Evolutionary conservation across 305 asterid genomes (phyloP), one percentile per base, ranked within the genome.

Genomic region (Fraxinus platypoda): DNA sequence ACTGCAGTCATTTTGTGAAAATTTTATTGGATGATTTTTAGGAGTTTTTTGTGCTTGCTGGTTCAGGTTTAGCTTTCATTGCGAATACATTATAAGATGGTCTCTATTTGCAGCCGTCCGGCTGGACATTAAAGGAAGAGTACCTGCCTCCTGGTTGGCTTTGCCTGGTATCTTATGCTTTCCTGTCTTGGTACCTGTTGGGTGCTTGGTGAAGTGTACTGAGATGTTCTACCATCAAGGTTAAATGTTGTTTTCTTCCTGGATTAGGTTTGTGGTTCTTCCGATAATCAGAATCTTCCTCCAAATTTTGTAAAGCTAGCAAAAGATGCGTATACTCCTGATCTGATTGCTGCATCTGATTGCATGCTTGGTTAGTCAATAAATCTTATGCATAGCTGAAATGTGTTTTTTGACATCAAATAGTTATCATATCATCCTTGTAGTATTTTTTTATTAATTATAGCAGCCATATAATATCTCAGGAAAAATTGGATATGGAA

Each of bases 401-500:
- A 3, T 83, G 74, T 78, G 78, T 72, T 59, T 8, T 3, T 33
- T 78, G 11, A 75, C 73, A 78, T 78, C 75, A 81, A 78, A 72
- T 77, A 21, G 57, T 35, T 73, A 75, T 76, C 26, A 75, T 59
- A 21, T 77, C n/a, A 75, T 8, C 64, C 74, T 23, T 11, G 25
- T 68, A 0, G 37, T 46, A 28, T 82, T 62, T 81, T 19, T 19
- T 57, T 57, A 25, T 26, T 9, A 66, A 26, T 26, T 8, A 23
- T 76, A 11, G 79, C 8, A 75, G 13, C 66, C 71, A 23, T 11
- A 34, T 72, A 0, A 41, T 38, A 28, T 82, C 70, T 85, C 97
- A 97, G 99, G 99, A 76, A 97, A 97, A 91, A 95, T 97, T 85
- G 99, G 99, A 83, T 97, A 97, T 74, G 98, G 99, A 75, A 97